Base-by-base conservation (phyloP, 2,329 filamentous ascomycete species). In the Sclerotiophoma versabilis region DNA sequence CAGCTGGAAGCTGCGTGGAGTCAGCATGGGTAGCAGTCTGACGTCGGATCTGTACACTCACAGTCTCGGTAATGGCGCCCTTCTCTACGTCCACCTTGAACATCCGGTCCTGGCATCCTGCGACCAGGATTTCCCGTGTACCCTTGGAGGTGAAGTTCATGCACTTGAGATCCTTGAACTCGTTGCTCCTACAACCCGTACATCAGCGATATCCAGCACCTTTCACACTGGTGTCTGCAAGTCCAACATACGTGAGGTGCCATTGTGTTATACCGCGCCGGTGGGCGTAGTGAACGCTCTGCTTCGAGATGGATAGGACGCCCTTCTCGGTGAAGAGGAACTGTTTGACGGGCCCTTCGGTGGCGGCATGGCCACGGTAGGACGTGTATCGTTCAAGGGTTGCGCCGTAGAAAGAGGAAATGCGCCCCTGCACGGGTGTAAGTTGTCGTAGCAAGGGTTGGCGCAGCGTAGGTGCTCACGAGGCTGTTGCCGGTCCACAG, bases 121-220 rank as follows among this genome's bases (percentile, higher is more conserved):
- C 95, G 27, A 93, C 90, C 17, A 99, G 80, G 52, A 99, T 88
- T 69, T 96, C 90, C 12, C 85, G 84, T 22, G 90, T 91, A 8
- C 89, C 89, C 69, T 92, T 92, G 23, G 91, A 92, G 1, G 92
- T 96, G 72, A 96, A 97, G 73, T 90, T 93, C 92, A 98, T 98
- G 76, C 95, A 98, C 65, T 87, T 86, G 60, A 99, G 79, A 70
- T 97, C 91, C 60, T 84, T 86, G 88, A 98, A 96, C 50, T 89
- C 88, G 23, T 86, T 80, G 68, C 87, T 83, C 60, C 88, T 90
- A 60, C 51, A 58, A 29, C 23, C 38, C 17, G 20, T 27, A 20
- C 11, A 56, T 73, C 64, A 71, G 64, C 58, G 58, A 39, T 37
- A 12, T 14, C 20, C 22, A 34, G 5, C 9, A 9, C 17, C 5